phyloP scores from a whole-genome alignment of 306 rosid genomes.

The Vigna angularis region DNA sequence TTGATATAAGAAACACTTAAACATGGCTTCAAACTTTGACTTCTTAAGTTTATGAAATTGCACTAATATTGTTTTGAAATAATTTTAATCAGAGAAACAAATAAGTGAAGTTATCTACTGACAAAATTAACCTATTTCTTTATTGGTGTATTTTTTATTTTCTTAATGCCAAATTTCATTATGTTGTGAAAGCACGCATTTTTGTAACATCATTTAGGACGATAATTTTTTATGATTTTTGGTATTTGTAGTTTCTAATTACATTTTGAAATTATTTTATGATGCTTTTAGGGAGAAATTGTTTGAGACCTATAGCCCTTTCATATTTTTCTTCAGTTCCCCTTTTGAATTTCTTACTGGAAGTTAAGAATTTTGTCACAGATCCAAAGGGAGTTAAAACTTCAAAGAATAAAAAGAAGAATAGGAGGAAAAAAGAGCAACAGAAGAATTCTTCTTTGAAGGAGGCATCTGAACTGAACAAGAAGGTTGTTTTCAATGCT shows the following conservation, averaged over 20 bases:
- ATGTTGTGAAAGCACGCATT: neutral
- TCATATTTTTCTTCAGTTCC: conserved; percentile 24
- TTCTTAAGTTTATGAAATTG: conserved; percentile 13
- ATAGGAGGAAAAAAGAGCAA: conserved; percentile 81
- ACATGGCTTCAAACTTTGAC: conserved; percentile 12
- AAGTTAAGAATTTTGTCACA: conserved; percentile 53
- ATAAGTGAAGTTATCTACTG: conserved; percentile 1
- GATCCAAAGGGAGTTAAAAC: conserved; percentile 75
- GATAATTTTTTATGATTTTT: neutral
- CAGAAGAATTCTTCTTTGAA: conserved; percentile 64
- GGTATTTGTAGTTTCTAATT: conserved; percentile 5
- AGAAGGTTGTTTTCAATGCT: conserved; percentile 56
- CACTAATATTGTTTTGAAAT: neutral
- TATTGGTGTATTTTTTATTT: neutral
- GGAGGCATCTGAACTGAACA: conserved; percentile 58
- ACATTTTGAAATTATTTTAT: conserved; percentile 21
- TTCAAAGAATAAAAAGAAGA: conserved; percentile 88
- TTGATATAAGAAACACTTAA: conserved; percentile 14
- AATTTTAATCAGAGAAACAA: conserved; percentile 11
- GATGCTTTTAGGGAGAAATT: conserved; percentile 18
- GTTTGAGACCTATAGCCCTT: conserved; percentile 29
- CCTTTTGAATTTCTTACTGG: conserved; percentile 42
- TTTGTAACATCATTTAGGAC: neutral
- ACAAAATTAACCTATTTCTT: conserved; percentile 26
- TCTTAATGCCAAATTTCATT: conserved; percentile 3